A percentile compares a stretch with the other conserved stretches of the same genome.
phyloP scores from a whole-genome alignment of 345 rosid species.

The Cardamine resedifolia region DNA sequence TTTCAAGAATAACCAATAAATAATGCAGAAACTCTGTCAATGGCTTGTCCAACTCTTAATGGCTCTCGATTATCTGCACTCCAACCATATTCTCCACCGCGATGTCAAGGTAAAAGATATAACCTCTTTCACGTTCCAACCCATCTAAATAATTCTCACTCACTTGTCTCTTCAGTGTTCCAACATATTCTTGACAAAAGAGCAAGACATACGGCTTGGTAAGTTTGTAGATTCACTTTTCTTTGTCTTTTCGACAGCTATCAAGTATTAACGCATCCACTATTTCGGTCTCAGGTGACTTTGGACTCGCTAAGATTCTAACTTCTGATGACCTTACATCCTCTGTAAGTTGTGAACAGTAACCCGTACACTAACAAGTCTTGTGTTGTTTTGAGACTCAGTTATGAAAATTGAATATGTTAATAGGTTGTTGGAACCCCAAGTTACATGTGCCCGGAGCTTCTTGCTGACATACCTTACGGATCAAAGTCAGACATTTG shows the following conservation, averaged over 20 bases:
- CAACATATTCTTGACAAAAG: slow-evolving; percentile 90
- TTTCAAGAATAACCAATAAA: background rate
- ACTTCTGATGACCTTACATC: slow-evolving; percentile 93
- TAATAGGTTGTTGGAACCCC: slow-evolving; percentile 96
- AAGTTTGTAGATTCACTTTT: slow-evolving; percentile 13
- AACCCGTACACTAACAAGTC: background rate
- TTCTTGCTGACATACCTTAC: slow-evolving; percentile 95
- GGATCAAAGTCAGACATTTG: slow-evolving; percentile 99
- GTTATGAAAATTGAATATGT: slow-evolving; percentile 13
- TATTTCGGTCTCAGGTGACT: slow-evolving; percentile 69
- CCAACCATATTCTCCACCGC: slow-evolving; percentile 82
- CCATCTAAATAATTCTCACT: slow-evolving; percentile 31
- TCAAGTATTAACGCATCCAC: slow-evolving; percentile 5
- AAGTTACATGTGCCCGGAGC: slow-evolving; percentile 99
- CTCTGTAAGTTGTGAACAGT: slow-evolving; percentile 58
- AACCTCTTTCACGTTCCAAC: background rate
- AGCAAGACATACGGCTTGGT: slow-evolving; percentile 90
- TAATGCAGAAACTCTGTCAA: slow-evolving; percentile 75
- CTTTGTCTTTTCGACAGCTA: background rate
- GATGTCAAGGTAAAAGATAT: slow-evolving; percentile 66
- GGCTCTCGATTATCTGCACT: slow-evolving; percentile 79
- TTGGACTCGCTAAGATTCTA: slow-evolving; percentile 94
- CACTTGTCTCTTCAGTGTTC: slow-evolving; percentile 67
- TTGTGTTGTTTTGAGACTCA: background rate
- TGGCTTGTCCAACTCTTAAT: slow-evolving; percentile 84